Conservation (phyloP, 2,329 filamentous ascomycete genomes). For the Fusarium sp. region DNA sequence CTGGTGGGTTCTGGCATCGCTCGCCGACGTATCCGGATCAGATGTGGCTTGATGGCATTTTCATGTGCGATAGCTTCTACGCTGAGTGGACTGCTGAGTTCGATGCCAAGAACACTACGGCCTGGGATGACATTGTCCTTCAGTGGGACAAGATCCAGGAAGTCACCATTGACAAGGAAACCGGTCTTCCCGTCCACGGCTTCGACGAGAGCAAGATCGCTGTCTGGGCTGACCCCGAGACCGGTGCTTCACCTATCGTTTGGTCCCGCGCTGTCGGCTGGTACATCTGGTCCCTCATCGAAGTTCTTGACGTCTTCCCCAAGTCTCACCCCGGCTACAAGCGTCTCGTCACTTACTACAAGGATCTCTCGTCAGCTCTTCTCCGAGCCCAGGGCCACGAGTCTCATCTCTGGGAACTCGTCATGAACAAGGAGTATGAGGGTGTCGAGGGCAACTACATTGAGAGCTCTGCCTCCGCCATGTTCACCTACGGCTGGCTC, state of each 20-base stretch:
- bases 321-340: constrained; percentile 48
- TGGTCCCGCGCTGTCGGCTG: constrained; percentile 66
- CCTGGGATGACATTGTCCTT: constrained; percentile 55
- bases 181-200: constrained; percentile 61
- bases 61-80: constrained; percentile 59
- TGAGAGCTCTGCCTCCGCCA: constrained; percentile 66
- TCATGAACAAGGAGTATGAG: constrained; percentile 62
- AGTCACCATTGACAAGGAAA: constrained; percentile 51
- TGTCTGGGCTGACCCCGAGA: constrained; percentile 60
- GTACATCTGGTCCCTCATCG: constrained; percentile 63
- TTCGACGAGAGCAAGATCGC: constrained; percentile 61
- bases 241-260: constrained; percentile 61
- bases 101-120: constrained; percentile 50
- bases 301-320: constrained; percentile 59
- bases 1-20: constrained; percentile 65
- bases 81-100: constrained; percentile 53
- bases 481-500: constrained; percentile 65
- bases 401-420: constrained; percentile 65
- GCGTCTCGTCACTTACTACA: constrained; percentile 50
- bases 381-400: constrained; percentile 54
- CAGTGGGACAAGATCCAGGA: constrained; percentile 58
- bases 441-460: constrained; percentile 65
- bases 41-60: constrained; percentile 63
- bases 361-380: constrained; percentile 26
- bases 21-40: constrained; percentile 59